Conservation (phyloP, 1,284 basidiomycete genomes). For the Earliella scabrosa region DNA sequence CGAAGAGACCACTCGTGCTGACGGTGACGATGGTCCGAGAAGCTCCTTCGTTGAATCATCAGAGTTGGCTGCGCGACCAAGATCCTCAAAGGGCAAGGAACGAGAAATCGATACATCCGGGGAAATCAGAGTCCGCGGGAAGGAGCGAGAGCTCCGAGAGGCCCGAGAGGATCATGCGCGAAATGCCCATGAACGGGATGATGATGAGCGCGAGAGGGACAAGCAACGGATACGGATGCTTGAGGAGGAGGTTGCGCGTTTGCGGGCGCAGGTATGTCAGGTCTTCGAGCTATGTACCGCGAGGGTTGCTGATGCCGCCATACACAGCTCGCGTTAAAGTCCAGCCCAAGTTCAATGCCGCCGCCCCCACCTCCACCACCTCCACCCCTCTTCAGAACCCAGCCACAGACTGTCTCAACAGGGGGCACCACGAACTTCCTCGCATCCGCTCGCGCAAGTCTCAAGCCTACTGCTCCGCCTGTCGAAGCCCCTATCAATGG, state of each 20-base stretch:
- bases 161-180: constrained; percentile 55
- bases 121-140: constrained; percentile 54
- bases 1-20: not conserved
- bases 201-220: constrained; percentile 52
- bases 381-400: constrained; percentile 30
- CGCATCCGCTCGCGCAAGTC: constrained; percentile 59
- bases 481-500: constrained; percentile 69
- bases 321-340: constrained; percentile 17
- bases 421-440: constrained; percentile 49
- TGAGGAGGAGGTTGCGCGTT: constrained; percentile 65
- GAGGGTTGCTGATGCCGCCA: not conserved
- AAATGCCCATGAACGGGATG: constrained; percentile 44
- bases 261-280: constrained; percentile 64
- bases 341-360: constrained; percentile 15
- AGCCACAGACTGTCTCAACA: constrained; percentile 40
- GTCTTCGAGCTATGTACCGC: not conserved
- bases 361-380: constrained; percentile 28
- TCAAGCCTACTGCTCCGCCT: constrained; percentile 62
- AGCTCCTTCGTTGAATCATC: constrained; percentile 4
- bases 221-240: constrained; percentile 66
- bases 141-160: constrained; percentile 60
- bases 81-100: constrained; percentile 53
- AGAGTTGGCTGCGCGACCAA: constrained; percentile 8
- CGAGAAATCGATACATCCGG: constrained; percentile 49
- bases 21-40: constrained; percentile 4